Evolutionary conservation across 306 rosid genomes (phyloP).

Genomic region (Bauhinia variegata): DNA sequence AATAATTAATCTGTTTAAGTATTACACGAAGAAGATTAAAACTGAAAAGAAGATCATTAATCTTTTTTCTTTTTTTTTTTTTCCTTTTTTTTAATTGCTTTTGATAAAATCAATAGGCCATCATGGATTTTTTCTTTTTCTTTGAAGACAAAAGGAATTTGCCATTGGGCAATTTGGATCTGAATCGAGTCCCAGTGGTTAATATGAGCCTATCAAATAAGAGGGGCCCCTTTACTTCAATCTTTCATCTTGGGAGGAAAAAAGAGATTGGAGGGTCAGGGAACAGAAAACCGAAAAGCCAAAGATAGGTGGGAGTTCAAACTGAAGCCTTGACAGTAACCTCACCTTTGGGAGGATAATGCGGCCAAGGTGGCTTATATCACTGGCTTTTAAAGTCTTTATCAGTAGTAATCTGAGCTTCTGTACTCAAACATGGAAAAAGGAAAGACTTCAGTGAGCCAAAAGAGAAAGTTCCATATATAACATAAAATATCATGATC

Average conservation of each 20-base stretch:
- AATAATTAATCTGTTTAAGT: not conserved
- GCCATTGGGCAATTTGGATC: conserved; percentile 34
- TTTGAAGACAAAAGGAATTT: not conserved
- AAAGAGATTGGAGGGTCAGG: not conserved
- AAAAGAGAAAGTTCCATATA: not conserved
- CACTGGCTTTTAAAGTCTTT: conserved; percentile 61
- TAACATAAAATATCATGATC: not conserved
- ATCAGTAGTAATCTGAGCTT: conserved; percentile 43
- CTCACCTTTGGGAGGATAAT: conserved; percentile 83
- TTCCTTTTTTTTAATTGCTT: not conserved
- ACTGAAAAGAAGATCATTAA: not conserved
- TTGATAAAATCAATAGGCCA: conserved; percentile 32
- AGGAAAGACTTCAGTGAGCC: not conserved
- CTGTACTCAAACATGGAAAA: conserved; percentile 27
- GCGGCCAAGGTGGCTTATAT: conserved; percentile 52
- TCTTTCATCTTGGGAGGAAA: not conserved
- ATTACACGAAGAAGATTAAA: not conserved
- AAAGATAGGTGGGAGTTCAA: not conserved
- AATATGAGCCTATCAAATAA: conserved; percentile 21
- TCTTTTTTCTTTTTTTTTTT: not conserved
- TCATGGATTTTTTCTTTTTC: not conserved
- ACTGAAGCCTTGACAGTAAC: not conserved
- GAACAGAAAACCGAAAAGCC: not conserved
- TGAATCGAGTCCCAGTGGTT: conserved; percentile 13
- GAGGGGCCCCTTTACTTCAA: conserved; percentile 26